A percentile compares a stretch with the other conserved stretches of the same genome.
phyloP scores from a whole-genome alignment of 176 grass and related monocot species.

The Zoysia japonica region DNA sequence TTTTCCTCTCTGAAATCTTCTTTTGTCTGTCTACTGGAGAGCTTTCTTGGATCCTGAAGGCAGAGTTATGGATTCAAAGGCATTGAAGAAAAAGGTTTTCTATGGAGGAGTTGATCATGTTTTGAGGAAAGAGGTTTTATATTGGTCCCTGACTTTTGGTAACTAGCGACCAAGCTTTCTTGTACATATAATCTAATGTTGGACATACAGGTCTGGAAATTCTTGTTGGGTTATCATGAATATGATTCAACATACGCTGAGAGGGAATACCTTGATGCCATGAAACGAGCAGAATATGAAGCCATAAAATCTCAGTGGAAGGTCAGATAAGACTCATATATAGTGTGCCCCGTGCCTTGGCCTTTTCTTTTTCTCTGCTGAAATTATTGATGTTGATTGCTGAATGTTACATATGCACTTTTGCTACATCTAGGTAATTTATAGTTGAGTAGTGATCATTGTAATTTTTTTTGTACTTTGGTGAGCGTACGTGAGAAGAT shows the following conservation, averaged over 20 bases:
- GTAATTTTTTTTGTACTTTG: neutral
- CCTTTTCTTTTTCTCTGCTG: neutral
- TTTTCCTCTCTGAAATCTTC: constrained; percentile 25
- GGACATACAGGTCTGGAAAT: constrained; percentile 86
- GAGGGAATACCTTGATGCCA: constrained; percentile 73
- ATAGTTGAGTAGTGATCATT: constrained; percentile 3
- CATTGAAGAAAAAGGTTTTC: constrained; percentile 82
- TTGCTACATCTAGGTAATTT: constrained; percentile 17
- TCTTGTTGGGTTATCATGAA: constrained; percentile 88
- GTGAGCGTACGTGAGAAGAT: neutral
- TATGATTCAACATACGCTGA: constrained; percentile 98
- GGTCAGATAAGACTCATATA: constrained; percentile 49
- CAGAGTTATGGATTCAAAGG: constrained; percentile 87
- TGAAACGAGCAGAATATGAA: constrained; percentile 85
- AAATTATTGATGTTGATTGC: constrained; percentile 6
- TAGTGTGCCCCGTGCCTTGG: constrained; percentile 11
- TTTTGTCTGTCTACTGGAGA: constrained; percentile 55
- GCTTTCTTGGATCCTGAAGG: constrained; percentile 92
- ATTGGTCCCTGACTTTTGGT: constrained; percentile 18
- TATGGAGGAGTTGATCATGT: constrained; percentile 88
- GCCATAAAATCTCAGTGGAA: constrained; percentile 94
- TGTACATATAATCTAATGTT: constrained; percentile 35
- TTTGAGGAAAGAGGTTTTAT: constrained; percentile 88
- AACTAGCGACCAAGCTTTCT: constrained; percentile 29
- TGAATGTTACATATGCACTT: neutral